phyloP scores from a whole-genome alignment of 1,284 basidiomycete species.

The Irpex sp. region DNA sequence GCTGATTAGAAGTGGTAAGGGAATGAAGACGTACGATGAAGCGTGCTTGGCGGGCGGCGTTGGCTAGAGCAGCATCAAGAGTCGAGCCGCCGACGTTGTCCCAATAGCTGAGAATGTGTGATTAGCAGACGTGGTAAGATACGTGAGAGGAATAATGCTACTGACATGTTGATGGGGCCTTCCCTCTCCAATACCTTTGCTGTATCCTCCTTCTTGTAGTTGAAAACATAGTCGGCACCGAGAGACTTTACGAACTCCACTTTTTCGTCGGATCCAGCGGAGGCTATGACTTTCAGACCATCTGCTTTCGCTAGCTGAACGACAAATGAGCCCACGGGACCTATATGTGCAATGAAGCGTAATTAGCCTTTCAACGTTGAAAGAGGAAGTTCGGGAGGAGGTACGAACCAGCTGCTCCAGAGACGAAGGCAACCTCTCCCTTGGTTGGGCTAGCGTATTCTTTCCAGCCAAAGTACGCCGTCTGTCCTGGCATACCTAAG shows the following conservation, averaged over 20 bases:
- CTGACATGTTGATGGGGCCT: background rate
- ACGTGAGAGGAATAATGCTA: background rate
- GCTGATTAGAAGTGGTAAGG: background rate
- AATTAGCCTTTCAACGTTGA: background rate
- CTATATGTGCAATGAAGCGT: background rate
- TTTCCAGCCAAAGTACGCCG: slow-evolving; percentile 15
- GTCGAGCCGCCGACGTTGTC: background rate
- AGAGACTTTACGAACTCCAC: background rate
- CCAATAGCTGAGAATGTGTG: background rate
- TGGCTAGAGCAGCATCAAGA: background rate
- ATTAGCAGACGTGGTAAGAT: background rate
- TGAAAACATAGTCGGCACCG: background rate
- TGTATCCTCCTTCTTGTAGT: background rate
- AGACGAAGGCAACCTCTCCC: slow-evolving; percentile 11
- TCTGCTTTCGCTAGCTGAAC: slow-evolving; percentile 11
- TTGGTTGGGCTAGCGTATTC: slow-evolving; percentile 13
- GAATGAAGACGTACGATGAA: background rate
- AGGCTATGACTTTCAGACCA: slow-evolving; percentile 57
- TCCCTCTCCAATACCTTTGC: background rate
- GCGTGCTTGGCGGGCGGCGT: background rate
- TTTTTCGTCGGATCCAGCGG: slow-evolving; percentile 66
- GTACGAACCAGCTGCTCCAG: slow-evolving; percentile 7
- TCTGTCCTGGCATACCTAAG: slow-evolving; percentile 25
- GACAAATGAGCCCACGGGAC: slow-evolving; percentile 11
- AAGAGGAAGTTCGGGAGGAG: background rate